Conservation (phyloP, 2,329 filamentous ascomycete genomes). For the Phaeoacremonium minimum region DNA sequence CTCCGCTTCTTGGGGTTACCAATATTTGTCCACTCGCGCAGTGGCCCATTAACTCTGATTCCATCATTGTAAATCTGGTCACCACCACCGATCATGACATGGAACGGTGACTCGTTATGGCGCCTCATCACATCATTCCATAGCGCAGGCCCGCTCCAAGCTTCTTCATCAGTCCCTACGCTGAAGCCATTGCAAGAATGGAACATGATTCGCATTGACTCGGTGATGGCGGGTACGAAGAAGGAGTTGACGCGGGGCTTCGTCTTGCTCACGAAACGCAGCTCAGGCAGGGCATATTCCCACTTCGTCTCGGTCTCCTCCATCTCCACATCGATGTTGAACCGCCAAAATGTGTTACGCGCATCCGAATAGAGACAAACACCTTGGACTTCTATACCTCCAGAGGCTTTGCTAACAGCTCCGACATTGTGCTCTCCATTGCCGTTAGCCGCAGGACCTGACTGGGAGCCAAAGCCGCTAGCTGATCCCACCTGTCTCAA, state of each 20-base stretch:
- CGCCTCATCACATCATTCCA: slow-evolving; percentile 91
- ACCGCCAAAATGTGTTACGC: slow-evolving; percentile 86
- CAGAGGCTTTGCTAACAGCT: slow-evolving; percentile 1
- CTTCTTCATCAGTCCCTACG: slow-evolving; percentile 76
- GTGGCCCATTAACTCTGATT: slow-evolving; percentile 77
- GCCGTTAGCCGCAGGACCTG: slow-evolving; percentile 20
- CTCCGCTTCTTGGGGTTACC: slow-evolving; percentile 79
- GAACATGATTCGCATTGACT: slow-evolving; percentile 98
- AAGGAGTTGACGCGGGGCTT: slow-evolving; percentile 65
- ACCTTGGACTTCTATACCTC: slow-evolving; percentile 39
- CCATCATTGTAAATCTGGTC: slow-evolving; percentile 97
- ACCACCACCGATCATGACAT: slow-evolving; percentile 93
- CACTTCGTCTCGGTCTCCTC: slow-evolving; percentile 66
- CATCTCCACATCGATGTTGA: slow-evolving; percentile 76
- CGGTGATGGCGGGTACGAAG: slow-evolving; percentile 75
- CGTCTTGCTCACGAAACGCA: slow-evolving; percentile 55
- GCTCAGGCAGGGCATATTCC: slow-evolving; percentile 68
- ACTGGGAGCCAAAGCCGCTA: slow-evolving; percentile 14
- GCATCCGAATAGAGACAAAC: slow-evolving; percentile 61
- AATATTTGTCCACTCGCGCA: slow-evolving; percentile 79
- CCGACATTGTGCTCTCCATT: slow-evolving; percentile 17
- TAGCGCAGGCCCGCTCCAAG: slow-evolving; percentile 84
- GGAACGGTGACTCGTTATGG: slow-evolving; percentile 78
- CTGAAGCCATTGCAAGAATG: slow-evolving; percentile 98
- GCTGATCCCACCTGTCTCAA: slow-evolving; percentile 38